phyloP scores from a whole-genome alignment of 2,329 filamentous ascomycete species.

The Lasiodiplodia gonubiensis region DNA sequence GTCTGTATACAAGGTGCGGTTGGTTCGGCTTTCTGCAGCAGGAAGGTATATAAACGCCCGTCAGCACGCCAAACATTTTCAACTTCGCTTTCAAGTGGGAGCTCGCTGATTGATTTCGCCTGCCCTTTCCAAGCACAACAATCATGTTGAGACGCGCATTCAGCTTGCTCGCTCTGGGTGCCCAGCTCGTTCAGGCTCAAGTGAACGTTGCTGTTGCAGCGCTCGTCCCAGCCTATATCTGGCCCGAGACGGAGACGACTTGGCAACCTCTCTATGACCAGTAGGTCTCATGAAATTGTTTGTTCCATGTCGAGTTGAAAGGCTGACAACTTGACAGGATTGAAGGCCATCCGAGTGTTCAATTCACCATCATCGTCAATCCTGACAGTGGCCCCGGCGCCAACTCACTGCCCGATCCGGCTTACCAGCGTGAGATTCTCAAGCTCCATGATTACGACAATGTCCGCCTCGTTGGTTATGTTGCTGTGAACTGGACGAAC shows the following conservation, averaged over 20 bases:
- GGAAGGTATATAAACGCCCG: neutral
- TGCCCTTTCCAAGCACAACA: neutral
- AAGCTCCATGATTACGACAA: conserved; percentile 60
- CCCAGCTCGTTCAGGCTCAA: neutral
- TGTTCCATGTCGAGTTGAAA: too few relatives aligned
- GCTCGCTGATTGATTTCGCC: neutral
- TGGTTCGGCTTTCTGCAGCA: neutral
- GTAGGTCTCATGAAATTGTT: neutral
- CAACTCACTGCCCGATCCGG: neutral
- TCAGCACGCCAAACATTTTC: neutral
- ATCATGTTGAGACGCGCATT: conserved; percentile 5
- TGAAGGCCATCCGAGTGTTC: neutral
- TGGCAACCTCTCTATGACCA: conserved; percentile 12
- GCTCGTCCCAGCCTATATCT: conserved; percentile 11
- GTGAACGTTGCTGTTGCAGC: neutral
- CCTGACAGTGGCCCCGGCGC: neutral
- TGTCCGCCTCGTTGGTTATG: conserved; percentile 56
- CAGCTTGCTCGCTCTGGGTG: neutral
- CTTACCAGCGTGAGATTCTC: conserved; percentile 9
- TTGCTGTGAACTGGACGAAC: conserved; percentile 59
- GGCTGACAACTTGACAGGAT: neutral
- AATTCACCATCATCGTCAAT: conserved; percentile 20
- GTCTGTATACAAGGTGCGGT: neutral
- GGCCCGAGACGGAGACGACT: neutral
- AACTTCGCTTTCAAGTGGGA: neutral